Evolutionary conservation across 176 grass and related monocot genomes (phyloP), one percentile per base, ranked within the genome.

Genomic region (Stipa capillata): DNA sequence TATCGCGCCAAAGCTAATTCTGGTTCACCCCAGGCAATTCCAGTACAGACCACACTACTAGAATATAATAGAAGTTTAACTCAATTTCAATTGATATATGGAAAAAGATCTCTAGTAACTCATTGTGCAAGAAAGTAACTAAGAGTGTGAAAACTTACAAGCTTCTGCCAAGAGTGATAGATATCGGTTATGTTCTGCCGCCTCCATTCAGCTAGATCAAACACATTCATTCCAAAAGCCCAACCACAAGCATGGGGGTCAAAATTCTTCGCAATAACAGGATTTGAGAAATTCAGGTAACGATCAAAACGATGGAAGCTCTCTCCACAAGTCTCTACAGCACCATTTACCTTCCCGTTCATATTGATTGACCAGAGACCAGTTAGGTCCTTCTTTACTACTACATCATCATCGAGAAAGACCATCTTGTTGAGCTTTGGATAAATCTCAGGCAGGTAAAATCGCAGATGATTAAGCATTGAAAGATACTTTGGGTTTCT

Each of bases 191-290:
- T 86, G 57, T 92, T 92, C 72, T 97, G 89, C 70, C 34, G 59
- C 72, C 87, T 94, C 94, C 94, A 97, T 81, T 94, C 91, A 69
- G 73, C 79, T 70, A 97, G 80, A 90, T 97, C 89, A 75, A 97
- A 94, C 2, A 97, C 69, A 85, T 97, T 94, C 94, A 97, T 94
- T 83, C 94, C 94, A 77, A 91, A 97, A 72, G 94, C 94, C 94
- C 94, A 97, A 43, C 86, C 82, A 77, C 93, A 91, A 54, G 91
- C 87, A 83, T 80, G 83, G 16, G 91, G 87, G 5, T 90, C 73
- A 63, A 97, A 97, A 74, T 86, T 97, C 44, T 92, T 94, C 20
- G 80, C 53, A 43, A 97, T 94, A 72, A 92, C 29, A 72, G 89
- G 91, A 75, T 92, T 94, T 71, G 94, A 97, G 71, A 97, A 97